Base-by-base conservation (phyloP, 768 basidiomycete genomes). In the Termitomyces sp. region DNA sequence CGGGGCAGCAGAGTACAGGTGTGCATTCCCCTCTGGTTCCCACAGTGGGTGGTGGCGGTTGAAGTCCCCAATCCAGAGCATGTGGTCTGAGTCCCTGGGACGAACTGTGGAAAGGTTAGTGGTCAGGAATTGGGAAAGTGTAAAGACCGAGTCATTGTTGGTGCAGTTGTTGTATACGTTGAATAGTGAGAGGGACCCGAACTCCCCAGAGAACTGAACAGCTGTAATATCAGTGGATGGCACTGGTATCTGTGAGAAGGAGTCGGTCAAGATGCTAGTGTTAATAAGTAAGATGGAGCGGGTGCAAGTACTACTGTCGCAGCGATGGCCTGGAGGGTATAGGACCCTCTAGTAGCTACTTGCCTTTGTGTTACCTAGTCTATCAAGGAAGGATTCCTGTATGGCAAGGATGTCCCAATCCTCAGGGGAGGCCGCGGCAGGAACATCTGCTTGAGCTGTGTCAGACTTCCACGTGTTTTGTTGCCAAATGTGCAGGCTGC, bases 371-470 rank as follows among this genome's bases (percentile, higher is more conserved):
- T 64, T 60, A 0, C 54, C 40, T 0, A 66, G 35, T 1, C 2
- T 15, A 53, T 71, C 61, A 1, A 73, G 53, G 45, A 57, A 61
- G 0, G 70, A 71, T 62, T 73, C 72, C 55, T 74, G 71, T 0
- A 72, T 17, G 0, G 59, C 55, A 0, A 71, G 26, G 0, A 74
- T 54, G 53, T 73, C 66, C 55, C 60, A 68, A 10, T 65, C 42
- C 5, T 45, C 41, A 1, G 46, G 56, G 11, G 35, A 14, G 2
- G 53, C 54, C 10, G 9, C 5, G 5, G 9, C 5, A 47, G 22
- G 47, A 65, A 57, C 0, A 70, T 45, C 58, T 8, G 46, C 41
- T 40, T 65, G 65, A 0, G 65, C 59, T 0, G 17, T 53, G 2
- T 22, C n/a, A 0, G 68, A 71, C 19, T 65, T 67, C 57, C 61